A percentile compares a stretch with the other conserved stretches of the same genome.
phyloP scores from a whole-genome alignment of 2,329 filamentous ascomycete genomes.

The Exophiala phaeomuriformis region DNA sequence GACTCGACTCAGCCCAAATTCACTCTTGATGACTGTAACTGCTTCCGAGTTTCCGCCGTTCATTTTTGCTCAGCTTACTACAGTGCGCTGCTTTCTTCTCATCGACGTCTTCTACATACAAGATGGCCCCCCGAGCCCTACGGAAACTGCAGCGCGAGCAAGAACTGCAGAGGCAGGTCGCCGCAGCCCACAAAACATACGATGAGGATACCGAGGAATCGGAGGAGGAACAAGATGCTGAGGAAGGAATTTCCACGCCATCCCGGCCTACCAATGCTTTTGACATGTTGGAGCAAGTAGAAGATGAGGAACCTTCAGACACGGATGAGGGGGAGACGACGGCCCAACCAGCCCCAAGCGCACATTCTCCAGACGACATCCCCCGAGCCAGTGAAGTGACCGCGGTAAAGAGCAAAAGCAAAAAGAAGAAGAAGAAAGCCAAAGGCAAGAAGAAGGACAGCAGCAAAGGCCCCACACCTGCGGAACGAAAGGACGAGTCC shows the following conservation, averaged over 20 bases:
- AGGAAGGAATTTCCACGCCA: constrained; percentile 9
- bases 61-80: too few relatives aligned
- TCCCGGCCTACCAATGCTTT: constrained; percentile 39
- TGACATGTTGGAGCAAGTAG: constrained; percentile 44
- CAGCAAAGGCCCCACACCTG: constrained; percentile 29
- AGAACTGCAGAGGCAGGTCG: constrained; percentile 49
- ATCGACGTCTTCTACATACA: not conserved
- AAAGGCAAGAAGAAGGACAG: constrained; percentile 50
- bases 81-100: too few relatives aligned
- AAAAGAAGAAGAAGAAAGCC: constrained; percentile 39
- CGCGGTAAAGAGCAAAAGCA: constrained; percentile 30
- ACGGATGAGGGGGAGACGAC: constrained; percentile 28
- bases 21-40: not conserved
- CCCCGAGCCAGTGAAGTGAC: constrained; percentile 1
- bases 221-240: constrained; percentile 36
- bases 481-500: constrained; percentile 27
- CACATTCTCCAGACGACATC: constrained; percentile 23
- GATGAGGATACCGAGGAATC: constrained; percentile 34
- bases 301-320: constrained; percentile 32
- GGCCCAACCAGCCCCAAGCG: constrained; percentile 17
- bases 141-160: constrained; percentile 57
- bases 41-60: too few relatives aligned
- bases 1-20: not conserved
- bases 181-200: constrained; percentile 31
- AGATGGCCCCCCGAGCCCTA: constrained; percentile 60